These are phyloP conservation scores for Solanum chaucha DNA, from an alignment of 257 asterid genomes.

Conservation along the genomic window DNA sequence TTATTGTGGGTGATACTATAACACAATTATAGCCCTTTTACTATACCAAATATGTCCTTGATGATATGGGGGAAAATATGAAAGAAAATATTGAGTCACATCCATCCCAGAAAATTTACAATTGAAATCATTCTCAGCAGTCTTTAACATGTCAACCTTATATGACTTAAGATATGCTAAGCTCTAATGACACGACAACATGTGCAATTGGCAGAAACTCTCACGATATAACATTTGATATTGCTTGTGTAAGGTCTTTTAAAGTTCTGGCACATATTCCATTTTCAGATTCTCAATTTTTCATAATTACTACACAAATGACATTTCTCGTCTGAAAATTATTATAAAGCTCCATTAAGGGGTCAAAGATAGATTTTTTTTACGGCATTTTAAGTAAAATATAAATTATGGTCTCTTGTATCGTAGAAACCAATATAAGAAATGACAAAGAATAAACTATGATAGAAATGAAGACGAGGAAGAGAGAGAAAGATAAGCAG, in stretches of 20 bases:
- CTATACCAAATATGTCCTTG: too few species aligned
- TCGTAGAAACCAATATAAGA: too few species aligned
- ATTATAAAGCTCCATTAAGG: too few species aligned
- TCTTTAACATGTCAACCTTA: not conserved
- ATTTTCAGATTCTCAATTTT: not conserved
- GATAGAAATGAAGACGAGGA: not conserved
- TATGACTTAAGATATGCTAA: conserved; percentile 5
- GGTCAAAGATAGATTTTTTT: not conserved
- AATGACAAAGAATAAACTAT: too few species aligned
- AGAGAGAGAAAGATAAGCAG: not conserved
- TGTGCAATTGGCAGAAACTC: not conserved
- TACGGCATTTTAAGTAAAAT: too few species aligned
- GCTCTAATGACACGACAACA: not conserved
- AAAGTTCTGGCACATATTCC: not conserved
- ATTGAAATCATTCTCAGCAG: conserved; percentile 4
- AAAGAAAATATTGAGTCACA: not conserved
- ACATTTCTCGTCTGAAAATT: too few species aligned
- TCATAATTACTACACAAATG: not conserved
- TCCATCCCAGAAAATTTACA: conserved; percentile 18
- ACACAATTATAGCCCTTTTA: too few species aligned
- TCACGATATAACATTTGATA: too few species aligned
- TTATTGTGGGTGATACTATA: too few species aligned
- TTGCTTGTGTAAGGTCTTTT: not conserved
- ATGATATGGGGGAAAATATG: too few species aligned
- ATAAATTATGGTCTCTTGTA: too few species aligned